These are phyloP conservation scores for Euphorbia pulcherrima DNA, from an alignment of 345 rosid genomes.

Conservation along the genomic window DNA sequence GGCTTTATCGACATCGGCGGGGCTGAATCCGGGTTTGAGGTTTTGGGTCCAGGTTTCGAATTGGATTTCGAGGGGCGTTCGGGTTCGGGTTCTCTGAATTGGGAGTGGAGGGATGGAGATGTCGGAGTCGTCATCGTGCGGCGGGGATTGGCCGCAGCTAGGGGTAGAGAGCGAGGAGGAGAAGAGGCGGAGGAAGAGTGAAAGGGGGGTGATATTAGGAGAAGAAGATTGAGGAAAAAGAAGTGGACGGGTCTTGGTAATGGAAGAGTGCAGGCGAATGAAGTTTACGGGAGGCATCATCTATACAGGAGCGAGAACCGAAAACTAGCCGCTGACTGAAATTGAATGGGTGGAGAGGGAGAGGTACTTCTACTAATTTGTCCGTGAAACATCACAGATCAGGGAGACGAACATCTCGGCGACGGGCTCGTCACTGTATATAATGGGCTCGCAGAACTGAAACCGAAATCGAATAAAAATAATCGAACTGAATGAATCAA, in stretches of 20 bases:
- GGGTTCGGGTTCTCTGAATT: constrained; percentile 31
- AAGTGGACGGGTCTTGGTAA: constrained; percentile 8
- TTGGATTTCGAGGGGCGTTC: constrained; percentile 69
- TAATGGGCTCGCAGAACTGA: too few species aligned
- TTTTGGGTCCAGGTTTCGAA: constrained; percentile 78
- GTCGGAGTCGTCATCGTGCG: neutral
- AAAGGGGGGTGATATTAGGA: neutral
- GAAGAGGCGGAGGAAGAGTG: constrained; percentile 21
- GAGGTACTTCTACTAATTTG: too few species aligned
- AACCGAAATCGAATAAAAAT: too few species aligned
- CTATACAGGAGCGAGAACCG: neutral
- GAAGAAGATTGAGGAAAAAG: constrained; percentile 1
- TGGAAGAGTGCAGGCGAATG: constrained; percentile 28
- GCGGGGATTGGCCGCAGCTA: constrained; percentile 13
- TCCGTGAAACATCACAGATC: too few species aligned
- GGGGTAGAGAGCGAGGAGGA: constrained; percentile 30
- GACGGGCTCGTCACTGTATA: too few species aligned
- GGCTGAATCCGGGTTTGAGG: constrained; percentile 78
- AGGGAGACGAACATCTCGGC: too few species aligned
- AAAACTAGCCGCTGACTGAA: neutral
- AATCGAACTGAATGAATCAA: too few species aligned
- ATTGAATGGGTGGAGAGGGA: neutral
- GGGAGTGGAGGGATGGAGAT: constrained; percentile 14
- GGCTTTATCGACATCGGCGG: constrained; percentile 60
- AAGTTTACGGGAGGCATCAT: constrained; percentile 35